Conservation (phyloP, 2,329 filamentous ascomycete species). For the Fusarium gaditjirri region DNA sequence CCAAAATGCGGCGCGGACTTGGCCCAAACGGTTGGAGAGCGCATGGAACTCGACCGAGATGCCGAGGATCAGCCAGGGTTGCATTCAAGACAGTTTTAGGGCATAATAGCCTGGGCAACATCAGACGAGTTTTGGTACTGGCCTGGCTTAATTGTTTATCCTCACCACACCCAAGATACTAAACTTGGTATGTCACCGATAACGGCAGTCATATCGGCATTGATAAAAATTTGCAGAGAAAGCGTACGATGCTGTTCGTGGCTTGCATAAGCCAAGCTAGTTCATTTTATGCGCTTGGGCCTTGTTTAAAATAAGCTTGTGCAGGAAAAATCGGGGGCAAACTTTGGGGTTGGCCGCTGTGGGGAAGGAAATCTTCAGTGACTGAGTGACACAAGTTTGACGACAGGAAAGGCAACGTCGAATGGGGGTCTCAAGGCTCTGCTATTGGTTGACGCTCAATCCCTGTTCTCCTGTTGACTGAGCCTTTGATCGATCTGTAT, state of each 20-base stretch:
- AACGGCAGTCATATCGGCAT: background rate
- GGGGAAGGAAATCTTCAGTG: conserved; percentile 8
- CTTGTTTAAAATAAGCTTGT: conserved; percentile 21
- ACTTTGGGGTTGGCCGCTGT: conserved; percentile 24
- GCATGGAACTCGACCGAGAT: conserved; percentile 9
- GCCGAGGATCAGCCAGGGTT: conserved; percentile 11
- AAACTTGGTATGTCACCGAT: background rate
- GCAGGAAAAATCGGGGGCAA: conserved; percentile 3
- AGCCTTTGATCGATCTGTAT: background rate
- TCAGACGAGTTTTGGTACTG: background rate
- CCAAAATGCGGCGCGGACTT: background rate
- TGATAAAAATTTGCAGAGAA: background rate
- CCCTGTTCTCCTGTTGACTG: background rate
- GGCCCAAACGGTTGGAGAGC: conserved; percentile 2
- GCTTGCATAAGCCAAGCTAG: conserved; percentile 8
- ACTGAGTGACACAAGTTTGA: background rate
- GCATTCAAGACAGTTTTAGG: background rate
- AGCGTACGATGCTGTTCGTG: background rate
- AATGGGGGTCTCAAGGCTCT: background rate
- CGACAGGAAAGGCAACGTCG: background rate
- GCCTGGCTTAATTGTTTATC: background rate
- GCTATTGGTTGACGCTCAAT: background rate
- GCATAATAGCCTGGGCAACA: background rate
- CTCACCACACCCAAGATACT: background rate
- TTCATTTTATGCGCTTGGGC: background rate